phyloP scores from a whole-genome alignment of 129 eudicot genomes.

The Glebionis coronaria region DNA sequence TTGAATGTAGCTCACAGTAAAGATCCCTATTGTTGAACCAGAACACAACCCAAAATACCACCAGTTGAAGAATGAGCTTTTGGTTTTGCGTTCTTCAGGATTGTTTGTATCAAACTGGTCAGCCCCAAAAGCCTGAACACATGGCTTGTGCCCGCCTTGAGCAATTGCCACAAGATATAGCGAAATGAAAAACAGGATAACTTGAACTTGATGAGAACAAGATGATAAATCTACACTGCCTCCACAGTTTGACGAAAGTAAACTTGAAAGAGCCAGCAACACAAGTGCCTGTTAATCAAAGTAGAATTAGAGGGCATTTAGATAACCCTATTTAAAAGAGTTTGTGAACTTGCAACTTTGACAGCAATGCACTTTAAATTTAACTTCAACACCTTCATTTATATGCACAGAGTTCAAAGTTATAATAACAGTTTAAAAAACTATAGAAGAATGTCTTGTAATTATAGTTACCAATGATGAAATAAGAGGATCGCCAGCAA shows the following conservation, averaged over 20 bases:
- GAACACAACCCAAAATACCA: conserved; percentile 50
- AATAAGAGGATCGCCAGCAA: conserved; percentile 22
- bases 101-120: conserved; percentile 68
- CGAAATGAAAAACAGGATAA: conserved; percentile 40
- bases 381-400: conserved; percentile 38
- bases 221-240: background rate
- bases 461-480: conserved; percentile 5
- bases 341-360: too few species aligned
- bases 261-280: conserved; percentile 50
- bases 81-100: conserved; percentile 44
- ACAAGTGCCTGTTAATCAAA: conserved; percentile 44
- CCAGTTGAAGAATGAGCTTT: conserved; percentile 40
- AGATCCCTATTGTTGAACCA: conserved; percentile 39
- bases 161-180: conserved; percentile 50
- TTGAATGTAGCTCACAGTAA: conserved; percentile 52
- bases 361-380: too few species aligned
- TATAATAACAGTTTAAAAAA: too few species aligned
- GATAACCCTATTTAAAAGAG: too few species aligned
- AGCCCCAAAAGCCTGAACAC: conserved; percentile 61
- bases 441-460: too few species aligned
- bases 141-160: conserved; percentile 27
- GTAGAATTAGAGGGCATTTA: too few species aligned
- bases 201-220: conserved; percentile 30
- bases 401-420: background rate
- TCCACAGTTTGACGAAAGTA: conserved; percentile 26